These are phyloP conservation scores for Pistacia atlantica DNA, from an alignment of 345 rosid genomes.

Conservation along the genomic window DNA sequence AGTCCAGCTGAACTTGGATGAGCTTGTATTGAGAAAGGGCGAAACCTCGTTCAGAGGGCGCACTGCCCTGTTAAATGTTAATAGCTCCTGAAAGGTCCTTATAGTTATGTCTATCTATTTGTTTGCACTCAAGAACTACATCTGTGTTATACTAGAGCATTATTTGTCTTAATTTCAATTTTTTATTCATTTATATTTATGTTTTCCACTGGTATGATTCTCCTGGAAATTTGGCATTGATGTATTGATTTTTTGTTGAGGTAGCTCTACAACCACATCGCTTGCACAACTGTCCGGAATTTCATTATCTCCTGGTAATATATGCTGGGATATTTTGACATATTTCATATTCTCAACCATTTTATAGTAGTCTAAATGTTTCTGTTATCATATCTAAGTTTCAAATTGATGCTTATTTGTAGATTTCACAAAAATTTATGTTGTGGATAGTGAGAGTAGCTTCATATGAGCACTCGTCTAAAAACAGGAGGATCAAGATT, in stretches of 20 bases:
- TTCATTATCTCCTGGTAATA: constrained; percentile 60
- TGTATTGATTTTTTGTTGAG: constrained; percentile 22
- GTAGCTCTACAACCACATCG: constrained; percentile 78
- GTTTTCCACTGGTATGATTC: neutral
- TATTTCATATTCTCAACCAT: neutral
- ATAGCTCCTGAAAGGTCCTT: neutral
- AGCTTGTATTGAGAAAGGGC: neutral
- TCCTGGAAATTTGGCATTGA: neutral
- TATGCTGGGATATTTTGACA: constrained; percentile 12
- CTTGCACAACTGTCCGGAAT: constrained; percentile 97
- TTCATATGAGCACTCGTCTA: constrained; percentile 79
- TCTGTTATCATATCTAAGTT: neutral
- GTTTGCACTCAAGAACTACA: neutral
- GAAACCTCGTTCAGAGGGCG: neutral
- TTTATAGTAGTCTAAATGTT: neutral
- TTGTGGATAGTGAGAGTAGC: constrained; percentile 98
- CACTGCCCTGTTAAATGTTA: neutral
- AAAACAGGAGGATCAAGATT: constrained; percentile 86
- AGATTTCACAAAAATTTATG: constrained; percentile 70
- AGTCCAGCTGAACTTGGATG: neutral
- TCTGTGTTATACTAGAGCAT: neutral
- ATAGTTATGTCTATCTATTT: neutral
- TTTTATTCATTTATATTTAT: neutral
- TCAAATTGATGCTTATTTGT: constrained; percentile 18
- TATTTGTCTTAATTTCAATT: neutral